phyloP scores from a whole-genome alignment of 83 land plant genomes.

The Picea mariana region DNA sequence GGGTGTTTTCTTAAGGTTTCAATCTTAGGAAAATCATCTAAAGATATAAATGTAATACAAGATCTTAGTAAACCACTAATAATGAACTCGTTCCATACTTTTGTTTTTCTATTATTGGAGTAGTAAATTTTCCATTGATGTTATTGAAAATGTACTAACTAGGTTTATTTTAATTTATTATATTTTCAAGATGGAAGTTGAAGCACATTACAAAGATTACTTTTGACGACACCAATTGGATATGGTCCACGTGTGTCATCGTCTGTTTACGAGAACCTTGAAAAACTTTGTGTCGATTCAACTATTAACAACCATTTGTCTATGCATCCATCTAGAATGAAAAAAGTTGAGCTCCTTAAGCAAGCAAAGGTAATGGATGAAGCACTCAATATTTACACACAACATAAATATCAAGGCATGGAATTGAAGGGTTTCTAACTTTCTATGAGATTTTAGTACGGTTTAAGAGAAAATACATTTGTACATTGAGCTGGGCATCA shows the following conservation, averaged over 20 bases:
- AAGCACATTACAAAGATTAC: slow-evolving; percentile 93
- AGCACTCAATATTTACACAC: slow-evolving; percentile 72
- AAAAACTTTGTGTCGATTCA: slow-evolving; percentile 61
- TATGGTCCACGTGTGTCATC: slow-evolving; percentile 93
- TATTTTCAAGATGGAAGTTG: slow-evolving; percentile 86
- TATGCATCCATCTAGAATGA: slow-evolving; percentile 97
- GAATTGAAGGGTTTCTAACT: slow-evolving; percentile 70
- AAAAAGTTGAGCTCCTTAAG: slow-evolving; percentile 69
- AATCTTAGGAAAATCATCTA: not conserved
- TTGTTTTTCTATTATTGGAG: not conserved
- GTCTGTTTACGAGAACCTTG: slow-evolving; percentile 85
- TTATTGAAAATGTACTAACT: not conserved
- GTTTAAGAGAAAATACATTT: too few relatives aligned
- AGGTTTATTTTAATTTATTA: not conserved
- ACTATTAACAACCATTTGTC: slow-evolving; percentile 71
- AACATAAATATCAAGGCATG: slow-evolving; percentile 44
- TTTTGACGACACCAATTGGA: slow-evolving; percentile 91
- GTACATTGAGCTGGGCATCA: too few relatives aligned
- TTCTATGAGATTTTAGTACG: slow-evolving; percentile 14
- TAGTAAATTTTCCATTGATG: not conserved
- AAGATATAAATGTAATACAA: not conserved
- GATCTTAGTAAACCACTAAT: not conserved
- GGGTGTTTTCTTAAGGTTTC: not conserved
- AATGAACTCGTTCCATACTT: not conserved
- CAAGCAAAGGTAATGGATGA: slow-evolving; percentile 92